Percentiles rank a stretch among this genome's conserved stretches.
Conservation (phyloP, 495 filamentous ascomycete genomes). For the Aspergillus bertholletiae region DNA sequence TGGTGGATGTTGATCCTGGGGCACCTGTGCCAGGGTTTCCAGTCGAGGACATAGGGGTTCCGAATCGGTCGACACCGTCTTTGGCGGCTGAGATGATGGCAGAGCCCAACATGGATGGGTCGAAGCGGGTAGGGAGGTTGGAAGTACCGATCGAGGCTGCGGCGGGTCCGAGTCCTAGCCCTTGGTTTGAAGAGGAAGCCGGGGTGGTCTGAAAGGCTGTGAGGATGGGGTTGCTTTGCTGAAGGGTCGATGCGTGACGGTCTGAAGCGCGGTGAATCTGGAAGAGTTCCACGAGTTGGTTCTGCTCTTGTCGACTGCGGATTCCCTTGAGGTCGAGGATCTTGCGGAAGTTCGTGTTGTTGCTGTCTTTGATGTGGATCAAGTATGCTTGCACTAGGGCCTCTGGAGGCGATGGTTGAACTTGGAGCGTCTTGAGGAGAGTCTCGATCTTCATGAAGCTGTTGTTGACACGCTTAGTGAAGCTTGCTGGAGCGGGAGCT, state of each 20-base stretch:
- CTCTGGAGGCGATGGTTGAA: slow-evolving; percentile 84
- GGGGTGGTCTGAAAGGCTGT: slow-evolving; percentile 34
- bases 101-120: slow-evolving; percentile 68
- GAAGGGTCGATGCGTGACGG: slow-evolving; percentile 44
- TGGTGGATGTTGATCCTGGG: background rate
- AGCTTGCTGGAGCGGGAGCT: slow-evolving; percentile 54
- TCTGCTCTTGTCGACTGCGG: slow-evolving; percentile 71
- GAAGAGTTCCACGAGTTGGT: slow-evolving; percentile 83
- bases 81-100: slow-evolving; percentile 77
- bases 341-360: slow-evolving; percentile 93
- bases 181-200: slow-evolving; percentile 37
- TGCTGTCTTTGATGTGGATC: slow-evolving; percentile 86
- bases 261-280: slow-evolving; percentile 68
- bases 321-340: slow-evolving; percentile 93
- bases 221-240: slow-evolving; percentile 43
- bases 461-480: slow-evolving; percentile 82
- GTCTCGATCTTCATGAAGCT: slow-evolving; percentile 85
- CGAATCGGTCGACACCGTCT: slow-evolving; percentile 86
- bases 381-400: slow-evolving; percentile 96
- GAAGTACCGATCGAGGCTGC: slow-evolving; percentile 42
- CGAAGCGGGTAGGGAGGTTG: slow-evolving; percentile 57
- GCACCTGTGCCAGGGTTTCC: slow-evolving; percentile 2
- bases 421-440: slow-evolving; percentile 94
- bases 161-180: slow-evolving; percentile 32
- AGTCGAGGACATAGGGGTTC: slow-evolving; percentile 44